A percentile compares a stretch with the other conserved stretches of the same genome.
phyloP scores from a whole-genome alignment of 352 stramenopile species.

The Nothophytophthora sp. region DNA sequence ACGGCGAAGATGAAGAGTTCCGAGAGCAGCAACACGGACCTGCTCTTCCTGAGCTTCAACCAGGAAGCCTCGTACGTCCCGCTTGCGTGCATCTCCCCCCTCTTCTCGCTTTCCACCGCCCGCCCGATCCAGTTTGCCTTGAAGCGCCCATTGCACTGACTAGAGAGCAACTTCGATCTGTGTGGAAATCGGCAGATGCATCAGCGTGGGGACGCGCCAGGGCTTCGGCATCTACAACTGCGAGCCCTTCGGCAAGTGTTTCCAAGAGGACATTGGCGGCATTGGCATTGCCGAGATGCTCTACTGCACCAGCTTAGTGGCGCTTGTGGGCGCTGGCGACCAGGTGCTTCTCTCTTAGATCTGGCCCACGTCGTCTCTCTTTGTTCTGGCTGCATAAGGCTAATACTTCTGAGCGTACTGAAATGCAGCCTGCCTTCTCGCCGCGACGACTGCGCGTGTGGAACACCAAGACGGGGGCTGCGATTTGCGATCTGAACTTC shows the following conservation, averaged over 20 bases:
- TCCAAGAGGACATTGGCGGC: conserved; percentile 86
- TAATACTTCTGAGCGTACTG: neutral
- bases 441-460: conserved; percentile 89
- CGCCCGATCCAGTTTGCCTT: neutral
- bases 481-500: conserved; percentile 94
- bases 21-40: conserved; percentile 48
- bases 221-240: conserved; percentile 93
- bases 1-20: conserved; percentile 35
- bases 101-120: too few species aligned
- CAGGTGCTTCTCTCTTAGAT: too few species aligned
- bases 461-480: conserved; percentile 90
- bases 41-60: conserved; percentile 93
- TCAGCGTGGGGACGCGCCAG: conserved; percentile 86
- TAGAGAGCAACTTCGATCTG: too few species aligned
- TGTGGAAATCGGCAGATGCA: conserved; percentile 61
- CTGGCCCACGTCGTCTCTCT: too few species aligned
- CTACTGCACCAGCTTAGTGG: conserved; percentile 93
- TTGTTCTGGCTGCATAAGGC: too few species aligned
- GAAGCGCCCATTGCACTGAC: neutral
- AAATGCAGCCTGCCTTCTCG: conserved; percentile 82
- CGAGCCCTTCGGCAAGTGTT: conserved; percentile 90
- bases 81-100: neutral
- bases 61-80: conserved; percentile 86
- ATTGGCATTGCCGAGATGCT: conserved; percentile 93
- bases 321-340: conserved; percentile 89